These are phyloP conservation scores for Metroxylon sagu DNA, from an alignment of 176 grass and related monocot genomes.

Conservation along the genomic window DNA sequence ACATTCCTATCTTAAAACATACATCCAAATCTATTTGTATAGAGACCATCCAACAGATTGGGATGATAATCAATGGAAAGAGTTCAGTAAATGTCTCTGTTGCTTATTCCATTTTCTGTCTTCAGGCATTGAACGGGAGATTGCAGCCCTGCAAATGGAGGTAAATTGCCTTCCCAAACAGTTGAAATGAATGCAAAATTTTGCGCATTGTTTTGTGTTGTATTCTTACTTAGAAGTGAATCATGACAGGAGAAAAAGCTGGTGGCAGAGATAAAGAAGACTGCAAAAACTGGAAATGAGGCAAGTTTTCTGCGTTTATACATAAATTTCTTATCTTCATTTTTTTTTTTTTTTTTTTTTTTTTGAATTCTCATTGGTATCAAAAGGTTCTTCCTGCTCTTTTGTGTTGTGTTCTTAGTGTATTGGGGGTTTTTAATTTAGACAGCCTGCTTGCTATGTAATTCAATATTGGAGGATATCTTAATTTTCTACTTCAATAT, in stretches of 20 bases:
- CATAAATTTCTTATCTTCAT: background rate
- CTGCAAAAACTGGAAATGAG: constrained; percentile 96
- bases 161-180: constrained; percentile 20
- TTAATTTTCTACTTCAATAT: too few relatives aligned
- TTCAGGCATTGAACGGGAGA: constrained; percentile 87
- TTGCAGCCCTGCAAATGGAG: constrained; percentile 87
- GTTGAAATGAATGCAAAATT: constrained; percentile 5
- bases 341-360: too few relatives aligned
- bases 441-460: too few relatives aligned
- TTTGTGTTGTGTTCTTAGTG: background rate
- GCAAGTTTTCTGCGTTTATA: constrained; percentile 22
- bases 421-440: too few relatives aligned
- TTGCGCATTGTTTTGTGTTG: constrained; percentile 10
- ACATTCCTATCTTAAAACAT: too few relatives aligned
- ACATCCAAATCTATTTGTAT: too few relatives aligned
- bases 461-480: too few relatives aligned
- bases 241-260: constrained; percentile 89
- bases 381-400: background rate
- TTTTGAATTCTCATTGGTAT: too few relatives aligned
- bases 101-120: background rate
- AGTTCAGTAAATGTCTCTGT: too few relatives aligned
- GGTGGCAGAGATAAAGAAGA: constrained; percentile 96
- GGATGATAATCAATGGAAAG: too few relatives aligned
- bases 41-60: too few relatives aligned
- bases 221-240: constrained; percentile 15